Evolutionary conservation across 2,329 filamentous ascomycete species (phyloP).

Genomic region (Colletotrichum sp.): DNA sequence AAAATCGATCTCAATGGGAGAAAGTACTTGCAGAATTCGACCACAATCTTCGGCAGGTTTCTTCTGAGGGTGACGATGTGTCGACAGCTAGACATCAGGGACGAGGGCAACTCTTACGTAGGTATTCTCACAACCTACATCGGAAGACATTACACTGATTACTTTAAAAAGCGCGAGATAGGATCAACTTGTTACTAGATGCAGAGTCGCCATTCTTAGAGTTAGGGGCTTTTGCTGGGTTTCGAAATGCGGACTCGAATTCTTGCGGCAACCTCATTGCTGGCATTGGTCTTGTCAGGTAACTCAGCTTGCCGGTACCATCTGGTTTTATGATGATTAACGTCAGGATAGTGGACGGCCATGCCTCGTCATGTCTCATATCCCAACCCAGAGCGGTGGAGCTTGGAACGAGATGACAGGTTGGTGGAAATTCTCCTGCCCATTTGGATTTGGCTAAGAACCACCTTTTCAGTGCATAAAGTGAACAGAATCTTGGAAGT

Average conservation of each 20-base stretch:
- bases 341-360: background rate
- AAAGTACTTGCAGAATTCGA: background rate
- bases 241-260: background rate
- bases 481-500: background rate
- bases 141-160: background rate
- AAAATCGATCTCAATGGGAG: background rate
- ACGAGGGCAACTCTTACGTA: background rate
- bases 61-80: background rate
- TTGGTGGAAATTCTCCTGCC: accelerated
- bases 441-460: background rate
- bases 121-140: background rate
- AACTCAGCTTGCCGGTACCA: background rate
- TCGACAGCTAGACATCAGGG: background rate
- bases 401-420: background rate
- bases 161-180: background rate
- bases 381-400: background rate
- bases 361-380: background rate
- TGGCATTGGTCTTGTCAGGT: background rate
- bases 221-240: background rate
- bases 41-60: background rate
- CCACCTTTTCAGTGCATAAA: background rate
- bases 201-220: background rate
- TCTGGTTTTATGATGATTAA: background rate
- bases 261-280: background rate
- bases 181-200: background rate